These are phyloP conservation scores for Aspergillus vadensis DNA, from an alignment of 2,329 filamentous ascomycete genomes.

Conservation along the genomic window DNA sequence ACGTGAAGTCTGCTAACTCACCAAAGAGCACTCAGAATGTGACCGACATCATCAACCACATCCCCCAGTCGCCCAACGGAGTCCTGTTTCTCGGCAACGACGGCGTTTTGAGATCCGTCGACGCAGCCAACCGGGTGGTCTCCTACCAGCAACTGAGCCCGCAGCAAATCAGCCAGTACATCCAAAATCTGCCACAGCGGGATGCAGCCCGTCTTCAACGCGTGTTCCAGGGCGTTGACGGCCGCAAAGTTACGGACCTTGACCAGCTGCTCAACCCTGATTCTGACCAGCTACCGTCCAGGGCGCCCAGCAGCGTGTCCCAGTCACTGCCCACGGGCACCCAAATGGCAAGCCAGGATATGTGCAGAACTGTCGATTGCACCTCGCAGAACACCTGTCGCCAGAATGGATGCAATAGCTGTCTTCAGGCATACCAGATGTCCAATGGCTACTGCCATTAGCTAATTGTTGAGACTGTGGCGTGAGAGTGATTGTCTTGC, in stretches of 20 bases:
- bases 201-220: neutral
- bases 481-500: neutral
- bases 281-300: neutral
- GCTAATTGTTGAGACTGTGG: neutral
- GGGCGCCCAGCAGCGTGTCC: neutral
- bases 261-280: neutral
- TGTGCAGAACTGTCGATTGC: neutral
- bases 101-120: neutral
- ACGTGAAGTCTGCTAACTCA: neutral
- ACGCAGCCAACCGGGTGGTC: neutral
- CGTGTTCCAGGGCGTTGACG: neutral
- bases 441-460: neutral
- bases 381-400: neutral
- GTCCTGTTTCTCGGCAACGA: neutral
- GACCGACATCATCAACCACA: neutral
- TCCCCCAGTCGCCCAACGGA: neutral
- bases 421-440: neutral
- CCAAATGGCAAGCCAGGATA: neutral
- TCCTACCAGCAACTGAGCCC: neutral
- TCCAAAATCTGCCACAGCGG: neutral
- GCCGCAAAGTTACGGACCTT: neutral
- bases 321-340: neutral
- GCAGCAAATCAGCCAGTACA: neutral
- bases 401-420: neutral
- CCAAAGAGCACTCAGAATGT: neutral